Percentiles rank a stretch among this genome's conserved stretches.
phyloP scores from a whole-genome alignment of 2,329 filamentous ascomycete genomes.

The Alternaria postmessia region DNA sequence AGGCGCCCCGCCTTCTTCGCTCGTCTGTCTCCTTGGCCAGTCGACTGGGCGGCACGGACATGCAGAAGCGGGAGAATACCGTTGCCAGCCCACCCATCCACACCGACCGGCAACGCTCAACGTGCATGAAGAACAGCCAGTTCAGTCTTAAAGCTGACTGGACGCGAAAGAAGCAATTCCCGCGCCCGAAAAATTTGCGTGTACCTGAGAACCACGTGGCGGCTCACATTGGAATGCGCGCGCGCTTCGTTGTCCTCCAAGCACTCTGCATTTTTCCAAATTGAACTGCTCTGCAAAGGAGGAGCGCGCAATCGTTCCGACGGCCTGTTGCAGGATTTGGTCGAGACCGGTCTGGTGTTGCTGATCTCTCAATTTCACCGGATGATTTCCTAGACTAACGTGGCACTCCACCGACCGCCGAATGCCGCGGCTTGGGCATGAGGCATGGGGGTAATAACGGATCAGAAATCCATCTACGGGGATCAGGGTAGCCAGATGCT shows the following conservation, averaged over 20 bases:
- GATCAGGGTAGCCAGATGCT: background rate
- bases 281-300: background rate
- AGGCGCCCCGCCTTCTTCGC: conserved; percentile 23
- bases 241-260: background rate
- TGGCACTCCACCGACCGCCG: conserved; percentile 11
- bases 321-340: conserved; percentile 2
- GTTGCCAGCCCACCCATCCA: conserved; percentile 25
- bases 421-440: conserved; percentile 5
- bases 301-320: conserved; percentile 13
- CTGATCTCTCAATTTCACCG: conserved; percentile 17
- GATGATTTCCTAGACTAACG: conserved; percentile 13
- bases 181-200: conserved; percentile 5
- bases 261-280: conserved; percentile 19
- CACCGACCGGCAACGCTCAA: conserved; percentile 29
- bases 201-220: conserved; percentile 10
- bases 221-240: background rate
- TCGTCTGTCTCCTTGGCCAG: conserved; percentile 14
- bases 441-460: background rate
- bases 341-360: conserved; percentile 16
- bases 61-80: conserved; percentile 38
- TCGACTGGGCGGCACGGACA: conserved; percentile 33
- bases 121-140: conserved; percentile 36
- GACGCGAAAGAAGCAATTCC: background rate
- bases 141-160: conserved; percentile 26
- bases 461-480: background rate